Percentiles rank a stretch among this genome's conserved stretches.
Conservation (phyloP, 2,329 filamentous ascomycete species). For the Ascomycota sp. region DNA sequence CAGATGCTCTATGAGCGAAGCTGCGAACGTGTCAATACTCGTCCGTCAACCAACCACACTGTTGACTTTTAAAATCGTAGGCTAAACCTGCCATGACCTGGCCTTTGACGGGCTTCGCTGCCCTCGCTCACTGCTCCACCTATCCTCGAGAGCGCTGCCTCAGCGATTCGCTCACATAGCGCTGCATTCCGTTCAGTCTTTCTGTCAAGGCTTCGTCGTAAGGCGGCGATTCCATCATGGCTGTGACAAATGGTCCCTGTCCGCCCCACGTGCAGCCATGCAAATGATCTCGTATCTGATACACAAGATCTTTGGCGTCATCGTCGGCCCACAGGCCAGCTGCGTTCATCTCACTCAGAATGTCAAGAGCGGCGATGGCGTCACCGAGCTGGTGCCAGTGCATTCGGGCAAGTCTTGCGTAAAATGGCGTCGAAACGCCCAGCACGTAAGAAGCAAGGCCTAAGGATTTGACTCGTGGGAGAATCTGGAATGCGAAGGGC, state of each 20-base stretch:
- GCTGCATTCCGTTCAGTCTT: slow-evolving; percentile 9
- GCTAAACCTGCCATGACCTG: too few relatives aligned
- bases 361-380: slow-evolving; percentile 27
- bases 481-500: slow-evolving; percentile 34
- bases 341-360: slow-evolving; percentile 46
- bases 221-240: slow-evolving; percentile 15
- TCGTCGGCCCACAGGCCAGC: slow-evolving; percentile 37
- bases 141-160: neutral
- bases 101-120: too few relatives aligned
- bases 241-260: slow-evolving; percentile 18
- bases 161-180: slow-evolving; percentile 3
- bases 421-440: slow-evolving; percentile 48
- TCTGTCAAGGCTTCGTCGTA: slow-evolving; percentile 11
- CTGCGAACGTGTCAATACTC: too few relatives aligned
- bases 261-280: slow-evolving; percentile 15
- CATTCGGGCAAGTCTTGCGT: slow-evolving; percentile 42
- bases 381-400: slow-evolving; percentile 43
- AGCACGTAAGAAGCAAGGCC: slow-evolving; percentile 53
- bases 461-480: slow-evolving; percentile 46
- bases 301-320: slow-evolving; percentile 9
- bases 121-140: too few relatives aligned
- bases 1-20: too few relatives aligned
- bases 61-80: too few relatives aligned
- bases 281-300: slow-evolving; percentile 12
- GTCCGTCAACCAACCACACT: too few relatives aligned